Base-by-base conservation (phyloP, 1,139 yeast species). In the Kazachstania sp. region DNA sequence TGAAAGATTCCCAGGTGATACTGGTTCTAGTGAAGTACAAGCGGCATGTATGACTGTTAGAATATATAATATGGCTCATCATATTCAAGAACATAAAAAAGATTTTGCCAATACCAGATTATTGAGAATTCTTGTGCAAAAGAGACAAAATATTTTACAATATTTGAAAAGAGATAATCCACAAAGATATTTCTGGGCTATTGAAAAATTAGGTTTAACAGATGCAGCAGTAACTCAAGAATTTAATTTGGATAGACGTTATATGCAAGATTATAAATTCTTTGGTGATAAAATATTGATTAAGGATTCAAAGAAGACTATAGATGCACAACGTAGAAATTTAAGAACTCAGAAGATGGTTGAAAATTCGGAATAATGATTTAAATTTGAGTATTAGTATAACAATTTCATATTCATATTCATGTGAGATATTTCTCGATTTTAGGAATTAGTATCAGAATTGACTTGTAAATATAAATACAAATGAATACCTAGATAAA, bases 11-110 rank as follows among this genome's bases (percentile, higher is more conserved):
- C 87, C 82, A 45, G 96, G 95, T 45, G 97, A 92, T 64, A 86
- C 97, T 0, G 97, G 95, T 1, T 86, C 95, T 0, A 81, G 95
- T 44, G 97, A 90, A 68, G 97, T 88, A 29, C 97, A 90, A 66
- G 96, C 97, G 1, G 97, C 97, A 2, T 77, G 86, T 30, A 70
- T 83, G 69, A 87, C 97, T 1, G 82, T 86, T 47, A 79, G 79
- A 59, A 86, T 92, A 55, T 87, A 84, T 54, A 82, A 78, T 56
- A 73, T 86, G 49, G 86, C 86, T 72, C 76, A 78, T 41, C 97
- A 90, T 62, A 75, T 86, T 49, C 81, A 81, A 61, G 73, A 76
- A 47, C 74, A 81, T 63, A 83, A 80, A 57, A 85, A 87, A 63
- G 97, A 92, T 67, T 73, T 77, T 58, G 72, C 73, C 41, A 81